Conservation (phyloP, 2,329 filamentous ascomycete species). For the Domatiomyces catenatus region DNA sequence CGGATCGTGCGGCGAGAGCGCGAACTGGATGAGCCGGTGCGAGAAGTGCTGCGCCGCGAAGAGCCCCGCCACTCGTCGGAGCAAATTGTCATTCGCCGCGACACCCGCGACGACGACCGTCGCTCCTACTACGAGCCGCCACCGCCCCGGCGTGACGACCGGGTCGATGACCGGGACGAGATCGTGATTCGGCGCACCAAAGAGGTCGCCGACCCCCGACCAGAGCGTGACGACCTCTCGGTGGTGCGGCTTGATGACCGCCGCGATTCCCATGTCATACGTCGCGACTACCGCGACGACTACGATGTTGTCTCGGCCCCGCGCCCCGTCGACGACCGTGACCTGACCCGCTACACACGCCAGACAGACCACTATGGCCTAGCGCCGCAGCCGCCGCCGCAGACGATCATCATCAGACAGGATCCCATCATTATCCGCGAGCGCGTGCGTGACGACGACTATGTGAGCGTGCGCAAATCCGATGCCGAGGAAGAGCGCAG, state of each 20-base stretch:
- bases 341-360: slow-evolving; percentile 37
- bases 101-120: slow-evolving; percentile 11
- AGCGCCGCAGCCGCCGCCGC: slow-evolving; percentile 25
- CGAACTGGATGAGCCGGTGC: slow-evolving; percentile 17
- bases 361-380: slow-evolving; percentile 38
- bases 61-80: slow-evolving; percentile 12
- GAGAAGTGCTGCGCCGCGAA: slow-evolving; percentile 17
- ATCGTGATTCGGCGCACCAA: slow-evolving; percentile 30
- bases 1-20: slow-evolving; percentile 30
- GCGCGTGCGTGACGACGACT: slow-evolving; percentile 39
- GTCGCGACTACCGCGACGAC: slow-evolving; percentile 28
- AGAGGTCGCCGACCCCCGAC: slow-evolving; percentile 36
- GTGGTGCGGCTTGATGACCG: slow-evolving; percentile 23
- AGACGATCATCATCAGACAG: slow-evolving; percentile 37
- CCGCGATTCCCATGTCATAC: slow-evolving; percentile 27
- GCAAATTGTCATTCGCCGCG: slow-evolving; percentile 13
- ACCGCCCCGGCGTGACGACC: slow-evolving; percentile 20
- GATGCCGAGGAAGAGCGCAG: slow-evolving; percentile 37
- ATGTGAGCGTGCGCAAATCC: slow-evolving; percentile 44
- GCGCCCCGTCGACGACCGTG: slow-evolving; percentile 21
- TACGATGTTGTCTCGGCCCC: slow-evolving; percentile 26
- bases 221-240: slow-evolving; percentile 32
- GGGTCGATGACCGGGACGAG: slow-evolving; percentile 24
- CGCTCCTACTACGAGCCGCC: slow-evolving; percentile 19
- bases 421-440: slow-evolving; percentile 42